These are phyloP conservation scores for Aspergillus alliaceus DNA, from an alignment of 2,329 filamentous ascomycete species.

Conservation along the genomic window DNA sequence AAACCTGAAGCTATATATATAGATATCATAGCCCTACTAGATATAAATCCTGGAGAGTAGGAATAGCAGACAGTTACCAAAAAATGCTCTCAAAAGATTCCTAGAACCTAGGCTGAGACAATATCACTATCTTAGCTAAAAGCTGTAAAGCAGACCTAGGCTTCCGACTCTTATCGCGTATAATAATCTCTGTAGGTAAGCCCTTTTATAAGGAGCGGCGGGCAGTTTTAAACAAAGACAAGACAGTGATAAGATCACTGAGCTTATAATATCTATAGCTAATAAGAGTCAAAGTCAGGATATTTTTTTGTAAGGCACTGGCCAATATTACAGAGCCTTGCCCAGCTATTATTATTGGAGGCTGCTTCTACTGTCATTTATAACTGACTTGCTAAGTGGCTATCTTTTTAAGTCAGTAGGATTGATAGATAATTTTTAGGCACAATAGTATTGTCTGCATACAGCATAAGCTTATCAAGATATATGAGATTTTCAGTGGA, in stretches of 20 bases:
- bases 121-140: too few relatives aligned
- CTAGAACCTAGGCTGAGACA: too few relatives aligned
- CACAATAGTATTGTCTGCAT: neutral
- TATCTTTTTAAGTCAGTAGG: neutral
- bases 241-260: rapidly evolving
- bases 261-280: too few relatives aligned
- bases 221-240: neutral
- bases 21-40: too few relatives aligned
- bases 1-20: too few relatives aligned
- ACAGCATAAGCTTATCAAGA: neutral
- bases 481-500: neutral
- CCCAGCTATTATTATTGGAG: slow-evolving; percentile 13
- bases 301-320: slow-evolving; percentile 7
- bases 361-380: slow-evolving; percentile 9
- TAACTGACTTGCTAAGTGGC: slow-evolving; percentile 1
- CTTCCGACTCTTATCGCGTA: neutral
- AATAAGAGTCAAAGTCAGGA: slow-evolving; percentile 8
- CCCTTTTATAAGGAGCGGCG: neutral
- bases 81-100: too few relatives aligned
- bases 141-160: neutral
- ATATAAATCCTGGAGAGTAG: too few relatives aligned
- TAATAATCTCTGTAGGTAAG: rapidly evolving
- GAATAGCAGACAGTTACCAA: too few relatives aligned
- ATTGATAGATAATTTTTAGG: neutral
- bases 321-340: slow-evolving; percentile 9